Conservation (phyloP, 352 stramenopile genomes). For the Pythium coloratum region DNA sequence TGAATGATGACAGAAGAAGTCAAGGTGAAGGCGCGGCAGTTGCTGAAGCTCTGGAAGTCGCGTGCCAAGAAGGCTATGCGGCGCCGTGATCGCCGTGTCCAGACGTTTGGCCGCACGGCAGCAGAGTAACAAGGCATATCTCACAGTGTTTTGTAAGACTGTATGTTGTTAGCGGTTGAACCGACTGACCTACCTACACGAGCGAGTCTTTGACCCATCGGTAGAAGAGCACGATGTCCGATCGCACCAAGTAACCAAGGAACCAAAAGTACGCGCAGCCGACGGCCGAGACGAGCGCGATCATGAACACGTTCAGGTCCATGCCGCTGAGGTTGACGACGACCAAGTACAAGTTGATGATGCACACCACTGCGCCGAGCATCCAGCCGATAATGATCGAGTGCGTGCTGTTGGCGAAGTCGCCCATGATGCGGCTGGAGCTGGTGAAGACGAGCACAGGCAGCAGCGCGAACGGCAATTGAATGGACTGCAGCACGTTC, state of each 20-base stretch:
- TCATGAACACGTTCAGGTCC: constrained; percentile 35
- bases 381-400: constrained; percentile 57
- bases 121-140: constrained; percentile 39
- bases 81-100: constrained; percentile 49
- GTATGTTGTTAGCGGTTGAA: not conserved
- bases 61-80: constrained; percentile 70
- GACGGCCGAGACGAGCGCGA: constrained; percentile 31
- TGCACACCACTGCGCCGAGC: constrained; percentile 58
- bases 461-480: constrained; percentile 91
- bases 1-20: constrained; percentile 31
- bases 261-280: constrained; percentile 75
- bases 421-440: constrained; percentile 76
- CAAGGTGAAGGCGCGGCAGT: constrained; percentile 33
- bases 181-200: not conserved
- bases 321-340: constrained; percentile 61
- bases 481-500: constrained; percentile 92
- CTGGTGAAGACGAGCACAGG: constrained; percentile 89
- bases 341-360: constrained; percentile 81
- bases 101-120: constrained; percentile 72
- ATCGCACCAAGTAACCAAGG: constrained; percentile 59
- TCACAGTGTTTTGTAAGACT: too few species aligned
- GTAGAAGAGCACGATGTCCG: constrained; percentile 35
- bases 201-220: constrained; percentile 30
- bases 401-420: constrained; percentile 55
- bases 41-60: constrained; percentile 67